Evolutionary conservation across 441 rosid species (phyloP), one percentile per base, ranked within the genome.

Genomic region (Pelargonium citronellum): DNA sequence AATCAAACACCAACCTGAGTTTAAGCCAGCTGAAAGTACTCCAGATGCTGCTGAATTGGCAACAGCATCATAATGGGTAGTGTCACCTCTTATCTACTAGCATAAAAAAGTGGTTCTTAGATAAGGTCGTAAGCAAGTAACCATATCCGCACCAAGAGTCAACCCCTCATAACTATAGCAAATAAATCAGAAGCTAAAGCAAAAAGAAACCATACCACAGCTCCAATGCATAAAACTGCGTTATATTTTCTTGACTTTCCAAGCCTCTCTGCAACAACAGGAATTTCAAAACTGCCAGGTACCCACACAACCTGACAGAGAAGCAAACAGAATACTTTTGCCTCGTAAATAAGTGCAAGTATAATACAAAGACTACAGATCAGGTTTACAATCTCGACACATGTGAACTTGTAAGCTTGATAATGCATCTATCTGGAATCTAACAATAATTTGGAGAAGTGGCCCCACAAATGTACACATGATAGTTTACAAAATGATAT

Each of bases 271-370:
- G 99, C 96, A 70, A 79, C 92, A 80, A 89, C 55, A 0, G 91
- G 96, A n/a, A 91, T 87, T 83, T 94, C 99, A 79, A 92, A 92
- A 79, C 92, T 79, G 4, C 98, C 98, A 51, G 98, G 98, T 83
- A 92, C 98, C 98, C 98, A 92, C 7, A 92, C 88, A 71, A 92
- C 95, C 98, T 92, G 73, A 82, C 30, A 63, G 41, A 6, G 47
- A 30, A 73, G 73, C 24, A 17, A 71, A 64, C 34, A 4, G 49
- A 72, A 63, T 64, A 66, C 74, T 58, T 24, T 60, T 49, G 37
- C 39, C 1, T 49, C 6, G 39, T 63, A 66, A 46, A 19, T 11
- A 47, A 37, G 46, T 10, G 46, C 12, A 30, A 4, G 49, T 6
- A 19, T 1, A 69, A 8, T 12, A 43, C 3, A 9, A 46, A 1